A percentile compares a stretch with the other conserved stretches of the same genome.
These are phyloP conservation scores for Breynia disticha DNA, from an alignment of 441 rosid genomes.

Conservation along the genomic window DNA sequence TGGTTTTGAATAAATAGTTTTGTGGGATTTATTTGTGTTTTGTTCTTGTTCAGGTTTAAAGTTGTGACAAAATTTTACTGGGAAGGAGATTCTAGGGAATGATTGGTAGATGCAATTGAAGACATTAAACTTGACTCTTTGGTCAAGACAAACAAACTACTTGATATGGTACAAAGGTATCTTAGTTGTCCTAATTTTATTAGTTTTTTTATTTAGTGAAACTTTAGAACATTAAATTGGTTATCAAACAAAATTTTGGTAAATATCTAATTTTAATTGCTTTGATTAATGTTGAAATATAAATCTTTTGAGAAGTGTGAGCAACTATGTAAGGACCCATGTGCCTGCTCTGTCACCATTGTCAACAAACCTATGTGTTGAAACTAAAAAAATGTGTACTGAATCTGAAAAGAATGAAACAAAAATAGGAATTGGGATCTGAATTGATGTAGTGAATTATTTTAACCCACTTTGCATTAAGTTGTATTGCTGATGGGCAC, in stretches of 20 bases:
- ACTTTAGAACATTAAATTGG: not conserved
- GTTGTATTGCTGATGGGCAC: no score
- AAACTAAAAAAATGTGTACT: no score
- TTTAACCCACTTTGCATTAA: no score
- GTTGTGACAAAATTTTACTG: constrained; percentile 66
- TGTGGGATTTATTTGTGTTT: not conserved
- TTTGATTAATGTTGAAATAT: constrained; percentile 25
- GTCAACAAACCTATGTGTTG: constrained; percentile 39
- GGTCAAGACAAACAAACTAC: constrained; percentile 93
- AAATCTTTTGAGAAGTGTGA: constrained; percentile 73
- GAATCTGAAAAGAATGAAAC: no score
- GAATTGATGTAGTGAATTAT: no score
- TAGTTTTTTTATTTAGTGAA: not conserved
- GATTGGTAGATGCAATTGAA: constrained; percentile 55
- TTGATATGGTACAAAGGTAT: constrained; percentile 64
- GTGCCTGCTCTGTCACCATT: constrained; percentile 71
- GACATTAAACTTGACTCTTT: constrained; percentile 76
- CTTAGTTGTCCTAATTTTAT: no score
- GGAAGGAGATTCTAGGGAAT: constrained; percentile 88
- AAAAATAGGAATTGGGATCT: no score
- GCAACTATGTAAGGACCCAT: constrained; percentile 49
- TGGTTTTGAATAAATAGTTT: no score
- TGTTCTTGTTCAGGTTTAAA: constrained; percentile 24
- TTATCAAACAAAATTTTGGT: not conserved
- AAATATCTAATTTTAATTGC: not conserved